Evolutionary conservation across 2,329 filamentous ascomycete species (phyloP).

Genomic region (Cladosporium sphaerospermum): DNA sequence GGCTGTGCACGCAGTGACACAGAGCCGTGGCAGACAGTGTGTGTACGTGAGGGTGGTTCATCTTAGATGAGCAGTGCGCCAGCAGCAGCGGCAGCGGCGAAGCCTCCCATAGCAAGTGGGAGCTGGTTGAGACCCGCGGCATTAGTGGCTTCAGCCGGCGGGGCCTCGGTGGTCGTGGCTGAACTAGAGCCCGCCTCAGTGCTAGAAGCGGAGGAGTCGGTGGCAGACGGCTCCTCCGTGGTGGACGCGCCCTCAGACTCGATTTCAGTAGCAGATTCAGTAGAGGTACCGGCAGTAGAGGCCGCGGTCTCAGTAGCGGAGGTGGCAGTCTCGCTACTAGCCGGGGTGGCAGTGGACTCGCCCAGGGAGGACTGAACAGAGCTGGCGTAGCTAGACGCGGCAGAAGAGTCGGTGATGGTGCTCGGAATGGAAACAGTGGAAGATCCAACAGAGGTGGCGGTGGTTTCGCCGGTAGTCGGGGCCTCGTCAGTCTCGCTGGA

Average conservation of each 20-base stretch:
- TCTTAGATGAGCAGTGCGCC: conserved; percentile 19
- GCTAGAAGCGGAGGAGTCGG: conserved; percentile 7
- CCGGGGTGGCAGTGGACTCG: conserved; percentile 5
- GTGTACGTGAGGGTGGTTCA: background rate
- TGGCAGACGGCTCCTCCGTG: conserved; percentile 6
- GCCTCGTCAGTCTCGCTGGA: conserved; percentile 13
- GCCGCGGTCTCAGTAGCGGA: conserved; percentile 5
- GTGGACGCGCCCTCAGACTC: conserved; percentile 3
- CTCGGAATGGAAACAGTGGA: background rate
- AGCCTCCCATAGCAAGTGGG: conserved; percentile 16
- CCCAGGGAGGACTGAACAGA: conserved; percentile 10
- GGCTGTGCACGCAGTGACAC: background rate
- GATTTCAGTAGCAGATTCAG: background rate
- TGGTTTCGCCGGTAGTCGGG: conserved; percentile 14
- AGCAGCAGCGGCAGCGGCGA: conserved; percentile 19
- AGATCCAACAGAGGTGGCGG: conserved; percentile 15
- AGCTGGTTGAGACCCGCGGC: conserved; percentile 16
- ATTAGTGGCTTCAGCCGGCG: conserved; percentile 15
- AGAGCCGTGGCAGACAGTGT: background rate
- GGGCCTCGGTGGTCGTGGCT: conserved; percentile 16
- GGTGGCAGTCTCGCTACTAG: background rate
- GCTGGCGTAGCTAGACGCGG: conserved; percentile 7
- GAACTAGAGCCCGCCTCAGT: conserved; percentile 12
- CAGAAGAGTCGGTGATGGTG: conserved; percentile 13
- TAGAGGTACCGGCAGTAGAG: background rate